Base-by-base conservation (phyloP, 441 rosid species). In the Brassica balearica region DNA sequence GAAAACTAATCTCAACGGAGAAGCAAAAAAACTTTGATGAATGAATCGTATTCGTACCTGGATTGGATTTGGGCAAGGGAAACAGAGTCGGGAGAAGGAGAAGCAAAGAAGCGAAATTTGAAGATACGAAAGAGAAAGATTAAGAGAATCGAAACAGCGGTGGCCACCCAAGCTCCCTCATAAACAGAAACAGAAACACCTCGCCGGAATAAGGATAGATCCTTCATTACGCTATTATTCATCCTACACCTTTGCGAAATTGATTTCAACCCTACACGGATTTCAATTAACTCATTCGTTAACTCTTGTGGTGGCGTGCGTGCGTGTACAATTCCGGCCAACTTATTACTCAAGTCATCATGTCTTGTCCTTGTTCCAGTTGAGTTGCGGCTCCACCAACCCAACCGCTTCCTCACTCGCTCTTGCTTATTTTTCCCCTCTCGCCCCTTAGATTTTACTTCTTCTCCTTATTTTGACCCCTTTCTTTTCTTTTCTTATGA, bases 361-460 rank as follows among this genome's bases (percentile, higher is more conserved):
- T n/a, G 56, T 51, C 59, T n/a, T 46, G 53, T 46, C 56, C 14
- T 68, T 69, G 73, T 56, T 53, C 59, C 59, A 53, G 20, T 53
- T 53, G 59, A 53, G 20, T 53, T 53, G 59, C 73, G 46, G 46
- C 19, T 23, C 73, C 11, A 69, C 48, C 43, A 69, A 55, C 17
- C 62, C 61, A 69, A 51, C 65, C 19, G 74, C 19, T 69, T 32
- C 64, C 3, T n/a, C 6, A 55, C 59, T 53, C 15, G 4, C 62
- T 53, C 72, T 7, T 1, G 8, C 43, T 36, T 0, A 6, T 43
- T 10, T 68, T 2, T 29, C 2, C 8, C 43, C 32, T 3, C 1
- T 14, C 20, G 9, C 65, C 75, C 75, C 12, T 12, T 14, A 12
- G 2, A 1, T 34, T 70, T 70, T 17, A 3, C 61, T 34, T 19